Conservation (phyloP, 148 eudicot species). For the Silene latifolia region DNA sequence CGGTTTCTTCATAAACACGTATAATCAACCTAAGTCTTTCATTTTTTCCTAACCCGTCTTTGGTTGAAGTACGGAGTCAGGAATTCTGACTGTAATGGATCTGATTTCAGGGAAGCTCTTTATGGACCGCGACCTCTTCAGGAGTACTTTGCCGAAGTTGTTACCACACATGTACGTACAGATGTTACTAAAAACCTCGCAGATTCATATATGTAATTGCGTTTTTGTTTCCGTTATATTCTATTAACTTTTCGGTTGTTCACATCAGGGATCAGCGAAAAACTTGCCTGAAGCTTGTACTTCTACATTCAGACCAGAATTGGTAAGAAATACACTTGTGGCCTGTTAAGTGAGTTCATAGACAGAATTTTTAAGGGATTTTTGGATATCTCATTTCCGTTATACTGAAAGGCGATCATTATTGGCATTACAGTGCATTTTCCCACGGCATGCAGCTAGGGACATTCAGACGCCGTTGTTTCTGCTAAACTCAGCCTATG, state of each 20-base stretch:
- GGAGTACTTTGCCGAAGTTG: constrained; percentile 45
- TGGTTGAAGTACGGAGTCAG: background rate
- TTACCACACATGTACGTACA: constrained; percentile 74
- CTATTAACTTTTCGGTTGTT: background rate
- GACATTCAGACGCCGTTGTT: constrained; percentile 66
- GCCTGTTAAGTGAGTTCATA: background rate
- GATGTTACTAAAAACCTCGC: too few relatives aligned
- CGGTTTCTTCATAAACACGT: constrained; percentile 81
- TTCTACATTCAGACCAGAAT: constrained; percentile 46
- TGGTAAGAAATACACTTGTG: constrained; percentile 34
- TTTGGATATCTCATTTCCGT: background rate
- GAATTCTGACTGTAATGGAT: background rate
- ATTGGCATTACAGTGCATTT: constrained; percentile 61
- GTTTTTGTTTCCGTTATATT: background rate
- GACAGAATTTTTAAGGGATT: background rate
- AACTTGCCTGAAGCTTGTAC: constrained; percentile 60
- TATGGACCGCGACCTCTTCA: constrained; percentile 50
- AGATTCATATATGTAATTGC: too few relatives aligned
- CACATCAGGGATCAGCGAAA: constrained; percentile 65
- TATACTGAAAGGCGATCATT: background rate
- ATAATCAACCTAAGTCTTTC: constrained; percentile 10
- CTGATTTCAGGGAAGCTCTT: constrained; percentile 47
- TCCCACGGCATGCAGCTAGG: constrained; percentile 65
- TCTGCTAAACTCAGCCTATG: constrained; percentile 69
- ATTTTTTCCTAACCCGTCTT: background rate